Base-by-base conservation (phyloP, 208 protist species). In the Blechomonas ayalai region DNA sequence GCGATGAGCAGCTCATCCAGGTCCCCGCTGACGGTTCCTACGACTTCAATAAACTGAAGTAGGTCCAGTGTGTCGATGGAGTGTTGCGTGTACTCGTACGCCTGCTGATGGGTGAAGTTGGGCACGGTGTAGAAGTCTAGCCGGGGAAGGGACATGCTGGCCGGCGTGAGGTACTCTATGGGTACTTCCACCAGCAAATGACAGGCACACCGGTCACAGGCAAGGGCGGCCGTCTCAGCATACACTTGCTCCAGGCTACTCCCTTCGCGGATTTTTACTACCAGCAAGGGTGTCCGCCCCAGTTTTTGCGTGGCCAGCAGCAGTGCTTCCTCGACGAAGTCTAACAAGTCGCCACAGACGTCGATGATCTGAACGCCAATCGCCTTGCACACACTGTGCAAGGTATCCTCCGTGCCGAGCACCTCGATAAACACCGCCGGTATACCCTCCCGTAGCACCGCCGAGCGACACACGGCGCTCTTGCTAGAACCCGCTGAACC, bases 21-120 rank as follows among this genome's bases (percentile, higher is more conserved):
- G 46, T 92, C 82, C 45, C 80, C 85, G 52, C 75, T 78, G 63
- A 83, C 83, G 15, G 76, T 90, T 1, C 82, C 82, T 18, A 76
- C 72, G 5, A 70, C 58, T 46, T 91, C 75, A 3, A 91, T 43
- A 41, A 92, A 86, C 59, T 84, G 59, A 10, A 66, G 54, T 15
- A 92, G 47, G 35, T 88, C 82, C 2, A 87, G 58, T 23, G 82
- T 67, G 35, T 92, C 73, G 22, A 92, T 66, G 23, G 55, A 52
- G 68, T 92, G 69, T 27, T 82, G 56, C 50, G 71, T 78, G 62
- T 92, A 92, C 24, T 52, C 55, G 45, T 83, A 92, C 5, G 78
- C 82, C 55, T 88, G 65, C 13, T 52, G 23, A 6, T 61, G 61
- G 2, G 68, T 73, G 46, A 92, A 92, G 51, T 82, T 81, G 22